Conservation (phyloP, 2,329 filamentous ascomycete genomes). For the Macrophomina tecta region DNA sequence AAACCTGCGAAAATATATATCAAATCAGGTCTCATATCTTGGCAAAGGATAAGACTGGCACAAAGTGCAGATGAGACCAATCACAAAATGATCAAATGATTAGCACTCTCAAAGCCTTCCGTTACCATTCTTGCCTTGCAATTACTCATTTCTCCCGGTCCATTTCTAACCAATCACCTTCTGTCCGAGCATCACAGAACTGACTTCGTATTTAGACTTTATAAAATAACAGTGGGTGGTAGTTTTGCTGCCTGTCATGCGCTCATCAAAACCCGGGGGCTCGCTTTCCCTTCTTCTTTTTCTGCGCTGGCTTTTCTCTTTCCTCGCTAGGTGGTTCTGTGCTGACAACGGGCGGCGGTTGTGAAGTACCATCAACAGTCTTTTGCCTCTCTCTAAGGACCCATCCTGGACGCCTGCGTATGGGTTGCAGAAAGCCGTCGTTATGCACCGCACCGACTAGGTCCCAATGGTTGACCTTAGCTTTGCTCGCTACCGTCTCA, state of each 20-base stretch:
- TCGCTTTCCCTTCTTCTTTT: background rate
- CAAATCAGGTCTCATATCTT: too few relatives aligned
- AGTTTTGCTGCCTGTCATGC: background rate
- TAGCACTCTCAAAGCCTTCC: too few relatives aligned
- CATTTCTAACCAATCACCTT: too few relatives aligned
- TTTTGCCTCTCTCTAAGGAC: background rate
- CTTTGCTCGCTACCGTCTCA: slow-evolving; percentile 41
- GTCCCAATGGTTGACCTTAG: background rate
- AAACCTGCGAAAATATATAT: too few relatives aligned
- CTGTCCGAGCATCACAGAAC: too few relatives aligned
- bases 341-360: background rate
- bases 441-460: slow-evolving; percentile 68
- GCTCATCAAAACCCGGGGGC: background rate
- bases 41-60: too few relatives aligned
- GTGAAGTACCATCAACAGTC: background rate
- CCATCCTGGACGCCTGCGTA: background rate
- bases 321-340: background rate
- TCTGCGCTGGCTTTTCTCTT: background rate
- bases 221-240: too few relatives aligned
- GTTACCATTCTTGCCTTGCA: background rate
- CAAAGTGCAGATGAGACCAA: too few relatives aligned
- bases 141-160: too few relatives aligned
- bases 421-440: slow-evolving; percentile 66
- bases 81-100: too few relatives aligned
- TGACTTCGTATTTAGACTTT: too few relatives aligned